Conservation (phyloP, 768 basidiomycete species). For the Tricholoma sp. region DNA sequence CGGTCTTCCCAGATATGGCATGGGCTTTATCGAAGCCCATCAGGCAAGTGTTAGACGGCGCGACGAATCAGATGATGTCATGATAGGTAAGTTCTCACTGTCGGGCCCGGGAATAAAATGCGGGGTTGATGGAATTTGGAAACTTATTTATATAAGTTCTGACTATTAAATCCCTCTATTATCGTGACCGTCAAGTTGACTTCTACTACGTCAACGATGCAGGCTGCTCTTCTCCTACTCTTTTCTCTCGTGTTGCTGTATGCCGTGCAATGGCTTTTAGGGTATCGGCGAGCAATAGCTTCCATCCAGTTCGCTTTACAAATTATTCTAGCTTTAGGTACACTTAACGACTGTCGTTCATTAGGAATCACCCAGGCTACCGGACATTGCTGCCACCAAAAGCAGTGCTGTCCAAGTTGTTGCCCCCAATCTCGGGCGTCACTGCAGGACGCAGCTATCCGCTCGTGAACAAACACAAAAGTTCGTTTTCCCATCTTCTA, state of each 20-base stretch:
- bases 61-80: too few species aligned
- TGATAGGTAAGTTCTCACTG: too few species aligned
- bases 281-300: slow-evolving; percentile 18
- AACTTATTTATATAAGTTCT: too few species aligned
- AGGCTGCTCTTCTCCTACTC: slow-evolving; percentile 4
- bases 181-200: too few species aligned
- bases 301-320: too few species aligned
- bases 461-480: slow-evolving; percentile 25
- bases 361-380: too few species aligned
- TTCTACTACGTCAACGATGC: slow-evolving; percentile 7
- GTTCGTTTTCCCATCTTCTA: slow-evolving; percentile 13
- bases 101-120: too few species aligned
- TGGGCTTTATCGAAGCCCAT: too few species aligned
- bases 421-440: slow-evolving; percentile 26
- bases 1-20: too few species aligned
- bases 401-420: slow-evolving; percentile 19
- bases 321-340: not conserved
- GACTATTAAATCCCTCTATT: too few species aligned
- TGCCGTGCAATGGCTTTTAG: slow-evolving; percentile 15
- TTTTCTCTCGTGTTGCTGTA: slow-evolving; percentile 15
- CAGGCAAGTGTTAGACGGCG: too few species aligned
- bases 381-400: slow-evolving; percentile 22
- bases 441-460: slow-evolving; percentile 24
- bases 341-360: not conserved
- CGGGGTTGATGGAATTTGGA: too few species aligned